Evolutionary conservation across 1,284 basidiomycete genomes (phyloP), one percentile per base, ranked within the genome.

Genomic region (Stygiomarasmius scandens): DNA sequence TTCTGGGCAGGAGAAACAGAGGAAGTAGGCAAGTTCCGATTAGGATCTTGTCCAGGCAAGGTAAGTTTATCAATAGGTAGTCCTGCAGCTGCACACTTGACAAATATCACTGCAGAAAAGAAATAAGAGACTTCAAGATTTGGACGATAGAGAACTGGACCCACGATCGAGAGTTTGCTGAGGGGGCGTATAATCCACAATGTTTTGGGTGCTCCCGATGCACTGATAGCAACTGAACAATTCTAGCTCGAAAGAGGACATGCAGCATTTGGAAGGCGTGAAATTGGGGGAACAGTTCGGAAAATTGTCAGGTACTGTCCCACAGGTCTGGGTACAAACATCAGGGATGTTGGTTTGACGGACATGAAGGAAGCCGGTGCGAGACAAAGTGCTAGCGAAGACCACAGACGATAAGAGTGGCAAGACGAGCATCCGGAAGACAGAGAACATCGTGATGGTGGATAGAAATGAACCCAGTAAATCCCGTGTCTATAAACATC

Each of bases 41-140:
- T 45, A n/a, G 54, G n/a, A 32, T 45, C 50, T 22, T 56, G 54
- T 20, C 54, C 54, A 32, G 54, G 54, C 12, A 56, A 32, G 14
- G 54, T 56, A 41, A 49, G 43, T 29, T 50, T 49, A 4, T 36
- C 20, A 19, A 56, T 32, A 48, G 27, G 49, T 2, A 56, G 24
- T 6, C 54, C 54, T 44, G 22, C 54, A 20, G 16, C 24, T 22
- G 54, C 54, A 36, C 54, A 56, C 9, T 49, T 34, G 34, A 20
- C 36, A 20, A 49, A n/a, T 27, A 43, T 16, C 8, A 3, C 54
- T 49, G 27, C 14, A 46, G 12, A 47, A 12, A 20, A 12, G 16
- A 19, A 5, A 44, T 24, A 19, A 8, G 29, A 9, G 20, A 23
- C n/a, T 2, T 24, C 19, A 24, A 10, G 19, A 3, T 5, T 27